phyloP scores from a whole-genome alignment of 805 yeast species.

The Lipomyces anomalus region DNA sequence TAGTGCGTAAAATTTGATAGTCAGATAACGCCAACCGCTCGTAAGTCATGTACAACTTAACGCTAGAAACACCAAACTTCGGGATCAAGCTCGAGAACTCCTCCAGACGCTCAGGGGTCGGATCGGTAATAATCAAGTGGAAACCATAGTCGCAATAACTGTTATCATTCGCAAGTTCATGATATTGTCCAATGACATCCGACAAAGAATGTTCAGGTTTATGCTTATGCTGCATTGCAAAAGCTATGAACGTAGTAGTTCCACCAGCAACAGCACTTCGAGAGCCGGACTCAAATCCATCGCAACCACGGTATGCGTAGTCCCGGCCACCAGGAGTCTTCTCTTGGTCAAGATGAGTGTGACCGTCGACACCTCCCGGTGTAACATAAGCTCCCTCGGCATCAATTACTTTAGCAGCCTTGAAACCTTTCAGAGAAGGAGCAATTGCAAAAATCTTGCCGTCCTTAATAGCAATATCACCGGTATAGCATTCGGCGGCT shows the following conservation, averaged over 20 bases:
- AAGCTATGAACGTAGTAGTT: constrained; percentile 44
- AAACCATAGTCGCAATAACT: constrained; percentile 46
- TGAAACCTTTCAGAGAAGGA: constrained; percentile 20
- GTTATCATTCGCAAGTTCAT: constrained; percentile 31
- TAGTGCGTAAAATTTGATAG: constrained; percentile 38
- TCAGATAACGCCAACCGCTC: constrained; percentile 41
- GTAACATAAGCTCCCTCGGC: constrained; percentile 46
- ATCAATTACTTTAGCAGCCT: constrained; percentile 34
- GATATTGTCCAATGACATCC: constrained; percentile 34
- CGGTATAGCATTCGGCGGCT: constrained; percentile 31
- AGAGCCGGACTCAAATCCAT: constrained; percentile 42
- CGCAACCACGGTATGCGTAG: constrained; percentile 33
- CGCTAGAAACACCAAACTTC: constrained; percentile 38
- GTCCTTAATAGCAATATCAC: constrained; percentile 37
- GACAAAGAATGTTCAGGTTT: constrained; percentile 29
- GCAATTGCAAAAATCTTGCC: constrained; percentile 39
- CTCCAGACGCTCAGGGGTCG: constrained; percentile 31
- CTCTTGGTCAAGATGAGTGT: constrained; percentile 45
- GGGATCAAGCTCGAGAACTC: constrained; percentile 36
- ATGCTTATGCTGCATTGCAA: constrained; percentile 42
- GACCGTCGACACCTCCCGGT: constrained; percentile 51
- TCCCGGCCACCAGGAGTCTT: constrained; percentile 33
- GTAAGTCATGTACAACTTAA: constrained; percentile 46
- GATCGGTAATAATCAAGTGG: constrained; percentile 42
- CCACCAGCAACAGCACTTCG: constrained; percentile 49